Evolutionary conservation across 1,284 basidiomycete species (phyloP), one percentile per base, ranked within the genome.

Genomic region (Apiotrichum sp.): DNA sequence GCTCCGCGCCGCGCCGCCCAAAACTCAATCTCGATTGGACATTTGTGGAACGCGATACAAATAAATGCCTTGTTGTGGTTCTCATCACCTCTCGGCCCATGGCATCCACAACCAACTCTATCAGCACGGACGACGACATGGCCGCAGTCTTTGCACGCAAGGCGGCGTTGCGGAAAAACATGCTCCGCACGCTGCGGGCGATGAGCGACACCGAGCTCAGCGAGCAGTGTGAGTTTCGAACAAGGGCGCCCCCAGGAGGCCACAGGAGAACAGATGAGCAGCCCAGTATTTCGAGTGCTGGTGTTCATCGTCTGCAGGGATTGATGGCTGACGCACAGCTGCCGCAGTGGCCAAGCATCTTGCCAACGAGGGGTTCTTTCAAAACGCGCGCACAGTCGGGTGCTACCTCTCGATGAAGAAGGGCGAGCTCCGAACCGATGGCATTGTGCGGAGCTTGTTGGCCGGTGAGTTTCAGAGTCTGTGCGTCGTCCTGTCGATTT

Each of bases 381-480:
- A 62, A 7, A 54, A 63, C 4, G 72, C 72, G 3, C 59, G 61
- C 36, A 59, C 58, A 1, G 65, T 77, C 0, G 71, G 66, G 6
- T 76, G 74, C 59, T 77, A 77, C 52, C 64, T 76, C 14, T 67
- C 64, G 39, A 77, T 77, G 75, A 55, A 59, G 9, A 63, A 68
- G 46, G 73, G 73, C 0, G 75, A 77, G 59, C 63, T 76, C 22
- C 59, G 65, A n/a, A 77, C 75, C 0, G 53, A 56, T 16, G 59
- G 55, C 4, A 70, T 77, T 5, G 71, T 75, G 2, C 29, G 59
- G 3, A 65, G 72, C 40, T 43, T 74, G 13, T 55, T 77, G n/a
- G 49, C 46, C 4, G 34, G 50, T 47, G 33, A 13, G 59, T 47
- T 22, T 22, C 22, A 22, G 22, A 22, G 22, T 22, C 22, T 22